These are phyloP conservation scores for Samsoniella hepiali DNA, from an alignment of 2,329 filamentous ascomycete species.

Conservation along the genomic window DNA sequence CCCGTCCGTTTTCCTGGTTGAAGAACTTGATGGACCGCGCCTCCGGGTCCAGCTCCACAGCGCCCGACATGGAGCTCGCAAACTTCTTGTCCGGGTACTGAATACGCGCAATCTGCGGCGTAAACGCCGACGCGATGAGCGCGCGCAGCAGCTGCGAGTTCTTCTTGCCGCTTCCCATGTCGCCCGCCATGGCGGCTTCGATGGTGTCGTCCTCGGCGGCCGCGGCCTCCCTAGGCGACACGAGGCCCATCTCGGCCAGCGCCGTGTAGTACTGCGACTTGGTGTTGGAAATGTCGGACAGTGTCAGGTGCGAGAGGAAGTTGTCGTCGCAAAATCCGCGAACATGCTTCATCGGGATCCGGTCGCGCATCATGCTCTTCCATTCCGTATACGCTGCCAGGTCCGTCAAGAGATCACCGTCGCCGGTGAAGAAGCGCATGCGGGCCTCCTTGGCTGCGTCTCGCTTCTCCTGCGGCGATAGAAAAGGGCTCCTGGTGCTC, in stretches of 20 bases:
- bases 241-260: constrained; percentile 80
- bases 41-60: constrained; percentile 90
- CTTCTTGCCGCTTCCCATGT: constrained; percentile 25
- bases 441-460: constrained; percentile 78
- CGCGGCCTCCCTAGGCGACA: constrained; percentile 42
- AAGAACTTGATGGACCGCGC: constrained; percentile 91
- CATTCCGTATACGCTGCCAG: constrained; percentile 80
- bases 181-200: constrained; percentile 29
- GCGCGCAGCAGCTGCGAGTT: constrained; percentile 59
- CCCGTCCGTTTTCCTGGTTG: constrained; percentile 76
- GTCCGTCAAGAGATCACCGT: constrained; percentile 88
- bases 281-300: constrained; percentile 86
- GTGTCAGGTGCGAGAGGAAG: constrained; percentile 77
- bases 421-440: constrained; percentile 67
- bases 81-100: constrained; percentile 96
- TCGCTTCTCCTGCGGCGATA: constrained; percentile 77
- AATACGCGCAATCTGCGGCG: constrained; percentile 86
- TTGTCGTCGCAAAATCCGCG: constrained; percentile 79
- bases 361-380: constrained; percentile 61
- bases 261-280: constrained; percentile 81
- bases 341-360: constrained; percentile 59
- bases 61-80: constrained; percentile 78
- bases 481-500: constrained; percentile 83
- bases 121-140: constrained; percentile 69
- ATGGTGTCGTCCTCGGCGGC: constrained; percentile 27